Conservation (phyloP, 2,329 filamentous ascomycete species). For the Chrysosporium keratinophilum region DNA sequence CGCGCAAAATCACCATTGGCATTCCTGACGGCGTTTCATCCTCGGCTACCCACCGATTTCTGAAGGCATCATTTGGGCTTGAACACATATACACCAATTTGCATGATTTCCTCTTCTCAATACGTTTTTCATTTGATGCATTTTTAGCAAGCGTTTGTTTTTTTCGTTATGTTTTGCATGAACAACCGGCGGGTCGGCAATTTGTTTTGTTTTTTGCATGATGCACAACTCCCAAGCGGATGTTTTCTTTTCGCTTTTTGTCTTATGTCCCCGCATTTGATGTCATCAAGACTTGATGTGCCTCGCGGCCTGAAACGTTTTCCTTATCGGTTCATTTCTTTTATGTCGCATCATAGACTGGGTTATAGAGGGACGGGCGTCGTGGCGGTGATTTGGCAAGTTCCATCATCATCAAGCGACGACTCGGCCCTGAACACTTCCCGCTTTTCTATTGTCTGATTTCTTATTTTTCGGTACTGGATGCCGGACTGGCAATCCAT, state of each 20-base stretch:
- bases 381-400: constrained; percentile 19
- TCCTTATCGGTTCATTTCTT: constrained; percentile 21
- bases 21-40: constrained; percentile 45
- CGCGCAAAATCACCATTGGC: constrained; percentile 33
- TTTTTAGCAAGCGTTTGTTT: constrained; percentile 41
- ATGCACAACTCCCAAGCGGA: constrained; percentile 25
- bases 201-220: constrained; percentile 21
- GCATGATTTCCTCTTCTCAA: constrained; percentile 37
- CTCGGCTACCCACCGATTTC: constrained; percentile 26
- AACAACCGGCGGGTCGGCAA: constrained; percentile 41
- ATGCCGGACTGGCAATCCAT: constrained; percentile 29
- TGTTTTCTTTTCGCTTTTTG: constrained; percentile 23
- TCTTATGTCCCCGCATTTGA: constrained; percentile 33
- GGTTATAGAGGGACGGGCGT: constrained; percentile 12
- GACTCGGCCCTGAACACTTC: constrained; percentile 17
- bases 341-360: constrained; percentile 25
- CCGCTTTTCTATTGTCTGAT: constrained; percentile 24
- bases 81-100: constrained; percentile 25
- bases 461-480: constrained; percentile 26
- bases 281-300: constrained; percentile 41
- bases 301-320: constrained; percentile 40
- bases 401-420: constrained; percentile 12
- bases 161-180: constrained; percentile 29
- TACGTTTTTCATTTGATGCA: constrained; percentile 35
- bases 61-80: constrained; percentile 3